phyloP scores from a whole-genome alignment of 352 stramenopile species.

The Phytophthora pinifolia region DNA sequence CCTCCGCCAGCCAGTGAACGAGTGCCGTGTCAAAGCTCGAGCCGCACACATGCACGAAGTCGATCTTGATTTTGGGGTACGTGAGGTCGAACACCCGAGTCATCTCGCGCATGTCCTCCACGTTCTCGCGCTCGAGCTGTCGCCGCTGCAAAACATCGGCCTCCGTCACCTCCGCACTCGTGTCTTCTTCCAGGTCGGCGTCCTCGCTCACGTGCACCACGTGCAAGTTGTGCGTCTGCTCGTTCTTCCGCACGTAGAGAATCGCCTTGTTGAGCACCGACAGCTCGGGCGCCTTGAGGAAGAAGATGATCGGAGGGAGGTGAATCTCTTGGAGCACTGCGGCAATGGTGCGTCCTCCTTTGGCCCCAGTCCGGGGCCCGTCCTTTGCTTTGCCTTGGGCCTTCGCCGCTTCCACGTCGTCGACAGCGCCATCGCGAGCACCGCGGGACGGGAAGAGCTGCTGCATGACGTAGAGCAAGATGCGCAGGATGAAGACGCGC shows the following conservation, averaged over 20 bases:
- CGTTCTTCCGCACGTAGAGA: conserved; percentile 92
- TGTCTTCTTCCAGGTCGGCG: conserved; percentile 26
- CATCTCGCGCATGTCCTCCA: conserved; percentile 78
- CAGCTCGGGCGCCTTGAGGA: conserved; percentile 87
- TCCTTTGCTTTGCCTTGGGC: conserved; percentile 26
- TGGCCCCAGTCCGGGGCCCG: conserved; percentile 48
- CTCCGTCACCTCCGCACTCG: conserved; percentile 38
- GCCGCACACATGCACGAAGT: conserved; percentile 77
- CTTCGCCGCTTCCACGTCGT: conserved; percentile 28
- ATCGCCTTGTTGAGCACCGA: conserved; percentile 94
- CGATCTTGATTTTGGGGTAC: conserved; percentile 93
- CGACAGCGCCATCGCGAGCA: conserved; percentile 17
- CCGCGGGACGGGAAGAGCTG: conserved; percentile 54
- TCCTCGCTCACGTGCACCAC: conserved; percentile 84
- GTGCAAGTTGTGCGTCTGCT: conserved; percentile 90
- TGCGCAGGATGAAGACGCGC: conserved; percentile 72
- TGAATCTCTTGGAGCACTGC: conserved; percentile 66
- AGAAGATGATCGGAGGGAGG: conserved; percentile 90
- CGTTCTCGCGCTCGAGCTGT: conserved; percentile 36
- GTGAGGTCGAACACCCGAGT: conserved; percentile 84
- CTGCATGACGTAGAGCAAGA: conserved; percentile 69
- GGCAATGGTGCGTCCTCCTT: conserved; percentile 68
- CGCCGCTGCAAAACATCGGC: conserved; percentile 34
- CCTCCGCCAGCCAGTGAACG: conserved; percentile 84
- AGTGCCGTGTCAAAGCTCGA: conserved; percentile 71